Evolutionary conservation across 2,329 filamentous ascomycete species (phyloP), one percentile per base, ranked within the genome.

Genomic region (Tothia fuscella): DNA sequence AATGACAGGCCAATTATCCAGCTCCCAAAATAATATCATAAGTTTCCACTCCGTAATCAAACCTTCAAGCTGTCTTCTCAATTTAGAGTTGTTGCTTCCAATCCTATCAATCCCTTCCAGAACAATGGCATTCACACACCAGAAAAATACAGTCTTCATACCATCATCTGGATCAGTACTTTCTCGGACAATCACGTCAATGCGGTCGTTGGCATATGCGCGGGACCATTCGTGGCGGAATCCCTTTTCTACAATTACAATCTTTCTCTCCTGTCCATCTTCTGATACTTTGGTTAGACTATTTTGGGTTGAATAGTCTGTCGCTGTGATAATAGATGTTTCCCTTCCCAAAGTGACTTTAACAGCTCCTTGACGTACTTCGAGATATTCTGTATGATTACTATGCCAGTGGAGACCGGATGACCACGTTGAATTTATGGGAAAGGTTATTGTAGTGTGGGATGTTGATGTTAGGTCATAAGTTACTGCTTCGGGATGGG

Each of bases 331-430:
- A 19, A 41, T 41, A 4, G 26, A 14, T 7, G 20, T 24, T 16
- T 33, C 19, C 9, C 28, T 24, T 17, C 26, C 32, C 0, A 57
- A 46, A 1, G 45, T 32, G 2, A 57, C 49, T 19, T 48, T 50
- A 2, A 65, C 58, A 5, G 53, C 52, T 10, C 65, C 67, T 29
- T 52, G 54, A 21, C 67, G 14, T 6, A 71, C 56, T 14, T 53
- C 60, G 6, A 72, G 54, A 48, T 63, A 66, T 47, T 71, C 68
- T 3, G 58, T 62, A 47, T 71, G 67, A 2, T 48, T 49, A 41
- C 63, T 60, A 47, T 72, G 69, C 62, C 66, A 72, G 49, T 72
- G 69, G 7, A 67, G 55, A 2, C 65, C 66, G 30, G 64, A 67
- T 6, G 64, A 62, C 68, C 69, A 72, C 3, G 53, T 55, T 1